Conservation (phyloP, 2,329 filamentous ascomycete species). For the Diaporthe vaccinii region DNA sequence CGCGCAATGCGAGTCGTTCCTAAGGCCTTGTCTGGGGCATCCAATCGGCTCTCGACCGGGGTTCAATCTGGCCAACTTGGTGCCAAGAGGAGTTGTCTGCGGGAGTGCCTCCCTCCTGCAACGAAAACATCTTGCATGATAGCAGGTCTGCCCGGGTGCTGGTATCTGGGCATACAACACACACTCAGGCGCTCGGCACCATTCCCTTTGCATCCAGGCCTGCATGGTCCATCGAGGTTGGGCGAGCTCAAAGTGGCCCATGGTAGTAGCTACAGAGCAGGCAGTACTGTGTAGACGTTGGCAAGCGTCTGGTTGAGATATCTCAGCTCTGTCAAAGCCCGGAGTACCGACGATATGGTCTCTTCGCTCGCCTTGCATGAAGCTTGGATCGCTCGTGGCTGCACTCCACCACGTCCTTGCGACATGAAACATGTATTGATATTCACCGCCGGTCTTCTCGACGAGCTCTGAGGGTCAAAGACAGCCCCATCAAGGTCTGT, state of each 20-base stretch:
- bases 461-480: constrained; percentile 15
- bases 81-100: constrained; percentile 16
- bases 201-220: not conserved
- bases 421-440: constrained; percentile 20
- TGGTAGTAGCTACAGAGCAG: not conserved
- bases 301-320: not conserved
- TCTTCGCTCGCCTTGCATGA: constrained; percentile 20
- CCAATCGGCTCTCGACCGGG: constrained; percentile 20
- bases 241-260: not conserved
- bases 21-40: not conserved
- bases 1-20: constrained; percentile 27
- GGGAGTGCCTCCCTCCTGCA: constrained; percentile 7
- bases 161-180: not conserved
- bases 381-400: not conserved
- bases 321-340: constrained; percentile 4
- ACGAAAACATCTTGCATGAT: constrained; percentile 14
- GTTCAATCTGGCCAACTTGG: not conserved
- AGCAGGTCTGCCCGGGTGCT: not conserved
- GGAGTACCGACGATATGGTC: constrained; percentile 11
- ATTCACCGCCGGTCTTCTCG: constrained; percentile 32
- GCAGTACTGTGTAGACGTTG: constrained; percentile 6
- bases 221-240: constrained; percentile 28
- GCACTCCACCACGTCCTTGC: constrained; percentile 25
- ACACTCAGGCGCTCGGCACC: constrained; percentile 15
- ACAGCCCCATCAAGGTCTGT: constrained; percentile 5